Conservation (phyloP, 73 alveolate genomes). For the Paramecium pentaurelia region DNA sequence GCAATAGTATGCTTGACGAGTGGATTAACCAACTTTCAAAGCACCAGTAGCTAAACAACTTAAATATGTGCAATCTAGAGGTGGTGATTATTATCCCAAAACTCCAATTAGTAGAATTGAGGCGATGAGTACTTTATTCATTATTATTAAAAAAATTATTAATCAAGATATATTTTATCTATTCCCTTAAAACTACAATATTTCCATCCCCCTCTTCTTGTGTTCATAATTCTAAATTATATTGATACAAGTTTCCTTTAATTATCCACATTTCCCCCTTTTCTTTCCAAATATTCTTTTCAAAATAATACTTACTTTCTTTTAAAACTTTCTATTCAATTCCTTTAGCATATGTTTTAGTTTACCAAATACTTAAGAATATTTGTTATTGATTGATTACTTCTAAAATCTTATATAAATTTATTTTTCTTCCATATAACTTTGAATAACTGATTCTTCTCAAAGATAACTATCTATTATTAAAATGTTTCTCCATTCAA, state of each 20-base stretch:
- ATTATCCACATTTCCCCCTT: not conserved
- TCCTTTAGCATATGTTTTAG: not conserved
- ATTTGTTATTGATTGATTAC: not conserved
- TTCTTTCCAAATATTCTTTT: not conserved
- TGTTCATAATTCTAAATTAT: not conserved
- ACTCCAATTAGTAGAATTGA: not conserved
- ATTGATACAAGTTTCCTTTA: not conserved
- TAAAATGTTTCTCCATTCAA: not conserved
- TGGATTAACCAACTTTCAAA: not conserved
- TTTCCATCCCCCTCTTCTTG: not conserved
- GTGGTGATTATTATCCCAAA: not conserved
- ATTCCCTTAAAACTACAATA: not conserved
- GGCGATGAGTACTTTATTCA: not conserved
- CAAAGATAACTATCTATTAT: not conserved
- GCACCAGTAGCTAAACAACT: conserved; percentile 1
- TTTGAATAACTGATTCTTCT: not conserved
- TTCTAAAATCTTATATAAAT: not conserved
- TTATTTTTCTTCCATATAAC: not conserved
- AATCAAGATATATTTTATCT: not conserved
- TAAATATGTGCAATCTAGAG: not conserved
- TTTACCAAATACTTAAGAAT: not conserved
- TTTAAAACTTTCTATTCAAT: not conserved
- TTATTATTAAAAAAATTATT: not conserved
- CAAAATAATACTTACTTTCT: not conserved
- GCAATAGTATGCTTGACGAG: not conserved